phyloP scores from a whole-genome alignment of 257 asterid species.

The Plantago ovata region DNA sequence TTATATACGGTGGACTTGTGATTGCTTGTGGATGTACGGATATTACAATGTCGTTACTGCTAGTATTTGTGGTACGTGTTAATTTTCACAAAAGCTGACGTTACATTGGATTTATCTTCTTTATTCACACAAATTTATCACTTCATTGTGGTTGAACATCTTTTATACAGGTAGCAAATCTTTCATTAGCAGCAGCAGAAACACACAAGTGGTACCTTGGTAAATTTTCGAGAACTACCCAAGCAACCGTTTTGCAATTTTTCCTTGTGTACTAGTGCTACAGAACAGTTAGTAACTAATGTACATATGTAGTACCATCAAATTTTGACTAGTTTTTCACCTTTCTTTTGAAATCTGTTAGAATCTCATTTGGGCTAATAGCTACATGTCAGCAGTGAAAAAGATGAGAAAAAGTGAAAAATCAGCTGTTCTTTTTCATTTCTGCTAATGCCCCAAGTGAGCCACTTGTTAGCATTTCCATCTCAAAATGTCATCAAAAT shows the following conservation, averaged over 20 bases:
- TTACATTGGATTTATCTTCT: constrained; percentile 1
- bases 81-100: background rate
- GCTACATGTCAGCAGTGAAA: too few relatives aligned
- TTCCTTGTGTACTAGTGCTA: constrained; percentile 50
- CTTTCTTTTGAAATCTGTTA: too few relatives aligned
- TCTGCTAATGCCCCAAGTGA: too few relatives aligned
- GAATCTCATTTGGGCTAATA: background rate
- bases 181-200: constrained; percentile 65
- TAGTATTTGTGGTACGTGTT: constrained; percentile 67
- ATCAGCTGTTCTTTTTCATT: too few relatives aligned
- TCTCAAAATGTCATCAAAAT: too few relatives aligned
- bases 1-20: constrained; percentile 71
- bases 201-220: constrained; percentile 76
- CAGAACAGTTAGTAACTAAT: background rate
- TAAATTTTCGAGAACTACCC: constrained; percentile 87
- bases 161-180: constrained; percentile 71
- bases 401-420: too few relatives aligned
- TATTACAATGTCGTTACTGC: constrained; percentile 66
- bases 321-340: background rate
- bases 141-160: background rate
- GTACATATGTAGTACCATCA: background rate
- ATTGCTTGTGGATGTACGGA: constrained; percentile 77
- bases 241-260: constrained; percentile 47
- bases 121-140: background rate
- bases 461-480: too few relatives aligned